Conservation (phyloP, 2,329 filamentous ascomycete genomes). For the Penicillium sumatraense region DNA sequence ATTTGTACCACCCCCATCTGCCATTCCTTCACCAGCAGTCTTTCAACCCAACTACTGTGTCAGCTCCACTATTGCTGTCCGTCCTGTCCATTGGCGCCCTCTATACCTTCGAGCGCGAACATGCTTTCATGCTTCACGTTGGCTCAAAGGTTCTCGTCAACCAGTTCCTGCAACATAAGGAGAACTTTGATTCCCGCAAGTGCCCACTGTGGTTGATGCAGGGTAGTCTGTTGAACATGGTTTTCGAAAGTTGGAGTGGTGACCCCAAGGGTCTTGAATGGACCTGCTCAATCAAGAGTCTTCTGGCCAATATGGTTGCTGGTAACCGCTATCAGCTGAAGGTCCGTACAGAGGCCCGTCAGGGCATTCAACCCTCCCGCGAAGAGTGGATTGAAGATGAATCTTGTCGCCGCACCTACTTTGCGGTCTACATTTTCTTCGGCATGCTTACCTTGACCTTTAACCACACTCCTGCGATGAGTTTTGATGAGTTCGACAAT, state of each 20-base stretch:
- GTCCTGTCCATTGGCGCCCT: constrained; percentile 94
- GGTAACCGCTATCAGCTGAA: constrained; percentile 97
- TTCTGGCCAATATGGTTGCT: constrained; percentile 97
- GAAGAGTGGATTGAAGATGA: constrained; percentile 97
- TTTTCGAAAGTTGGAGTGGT: constrained; percentile 98
- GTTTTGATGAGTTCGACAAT: constrained; percentile 97
- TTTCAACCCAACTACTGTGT: constrained; percentile 78
- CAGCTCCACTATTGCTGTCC: constrained; percentile 82
- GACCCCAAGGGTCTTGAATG: constrained; percentile 97
- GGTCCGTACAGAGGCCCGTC: constrained; percentile 85
- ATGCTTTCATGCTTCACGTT: constrained; percentile 96
- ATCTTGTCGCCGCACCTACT: constrained; percentile 94
- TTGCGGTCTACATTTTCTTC: constrained; percentile 99
- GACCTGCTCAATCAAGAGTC: constrained; percentile 98
- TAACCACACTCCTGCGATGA: constrained; percentile 97
- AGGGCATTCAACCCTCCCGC: constrained; percentile 74
- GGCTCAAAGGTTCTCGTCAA: constrained; percentile 97
- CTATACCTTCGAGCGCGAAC: constrained; percentile 96
- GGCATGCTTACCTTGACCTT: constrained; percentile 92
- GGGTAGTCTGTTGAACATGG: constrained; percentile 94
- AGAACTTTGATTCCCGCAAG: constrained; percentile 97
- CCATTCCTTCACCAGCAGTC: constrained; percentile 94
- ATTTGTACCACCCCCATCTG: constrained; percentile 93
- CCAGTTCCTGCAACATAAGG: constrained; percentile 96
- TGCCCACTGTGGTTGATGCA: constrained; percentile 99